Base-by-base conservation (phyloP, 495 filamentous ascomycete genomes). In the Penicillium mononematosum region DNA sequence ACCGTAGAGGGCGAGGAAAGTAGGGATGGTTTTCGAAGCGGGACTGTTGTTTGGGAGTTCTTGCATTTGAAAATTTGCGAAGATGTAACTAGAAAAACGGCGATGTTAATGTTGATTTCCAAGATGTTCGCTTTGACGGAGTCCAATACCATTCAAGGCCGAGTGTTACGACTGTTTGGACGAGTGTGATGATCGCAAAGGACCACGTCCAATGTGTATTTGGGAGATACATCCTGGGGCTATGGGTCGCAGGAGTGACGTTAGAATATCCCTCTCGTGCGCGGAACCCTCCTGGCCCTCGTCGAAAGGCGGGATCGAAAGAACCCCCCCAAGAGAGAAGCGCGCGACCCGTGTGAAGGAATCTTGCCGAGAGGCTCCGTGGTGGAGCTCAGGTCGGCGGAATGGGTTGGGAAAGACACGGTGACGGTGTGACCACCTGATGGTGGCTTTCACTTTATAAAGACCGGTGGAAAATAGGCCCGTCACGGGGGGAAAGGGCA, bases 1-100 rank as follows among this genome's bases (percentile, higher is more conserved):
- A 68, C 96, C 95, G 74, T 97, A 95, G n/a, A 98, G 81, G 11
- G 93, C 87, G 24, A 98, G 79, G 73, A 97, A 97, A 14, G 91
- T 96, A 24, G 90, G 87, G 49, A 94, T 90, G 0, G 88, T 89
- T 67, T 85, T 86, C 16, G 75, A 73, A 0, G 75, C 58, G 43
- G 85, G 74, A 56, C 72, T 68, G 25, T 60, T 55, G 29, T 73
- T 59, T 31, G 71, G 34, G 20, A 69, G 53, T 88, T 96, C 53
- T 89, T 88, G 73, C 80, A 95, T 69, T 81, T 96, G 72, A 55
- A 80, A 82, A 50, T 76, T 75, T 24, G 71, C 77, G 50, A 79
- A 78, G 20, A 78, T 67, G 63, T 79, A 79, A 56, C 79, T 80
- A 27, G 10, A 6, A 10, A 29, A 22, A 16, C 14, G 8, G 27